Base-by-base conservation (phyloP, 805 yeast species). In the Lipomyces orientalis region DNA sequence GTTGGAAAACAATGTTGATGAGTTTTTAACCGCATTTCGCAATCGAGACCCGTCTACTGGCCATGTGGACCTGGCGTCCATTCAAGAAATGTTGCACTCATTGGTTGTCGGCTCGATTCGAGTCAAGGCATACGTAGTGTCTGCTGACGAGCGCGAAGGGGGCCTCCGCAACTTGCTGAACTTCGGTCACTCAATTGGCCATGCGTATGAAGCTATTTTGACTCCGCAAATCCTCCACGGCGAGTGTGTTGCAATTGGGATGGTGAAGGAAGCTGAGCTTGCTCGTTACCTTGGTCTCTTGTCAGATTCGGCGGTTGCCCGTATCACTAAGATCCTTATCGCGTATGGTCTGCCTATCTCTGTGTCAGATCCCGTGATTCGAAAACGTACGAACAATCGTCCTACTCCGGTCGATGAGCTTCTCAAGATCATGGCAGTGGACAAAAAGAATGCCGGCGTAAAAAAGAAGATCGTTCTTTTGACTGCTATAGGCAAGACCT, bases 201-300 rank as follows among this genome's bases (percentile, higher is more conserved):
- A 95, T 78, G 99, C 99, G 25, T 93, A 90, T 72, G 99, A 95
- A 81, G 98, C 99, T n/a, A 88, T 95, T 46, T 83, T 95, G 70
- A 93, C 98, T 3, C 99, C 99, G 8, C 92, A 93, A 78, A 95
- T 97, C 31, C 84, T 95, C 57, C 99, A 95, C 76, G 99, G 99
- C 68, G 99, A 95, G 80, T 95, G 99, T 84, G 99, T 95, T n/a
- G 85, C 98, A n/a, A 85, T 95, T 68, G 99, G 99, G 71, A 90
- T 93, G 85, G 88, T 95, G 43, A 85, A 88, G 75, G 99, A 95
- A 79, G 98, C 98, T 4, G 99, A 95, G 79, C 84, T 95, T 71
- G 85, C 97, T n/a, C 87, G 99, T 76, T 92, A 91, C 78, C 82
- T 91, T 75, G 98, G 98, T 31, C 86, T 91, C 62, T 81, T 95